Evolutionary conservation across 768 basidiomycete genomes (phyloP).

Genomic region (Leccinum rimulosum): DNA sequence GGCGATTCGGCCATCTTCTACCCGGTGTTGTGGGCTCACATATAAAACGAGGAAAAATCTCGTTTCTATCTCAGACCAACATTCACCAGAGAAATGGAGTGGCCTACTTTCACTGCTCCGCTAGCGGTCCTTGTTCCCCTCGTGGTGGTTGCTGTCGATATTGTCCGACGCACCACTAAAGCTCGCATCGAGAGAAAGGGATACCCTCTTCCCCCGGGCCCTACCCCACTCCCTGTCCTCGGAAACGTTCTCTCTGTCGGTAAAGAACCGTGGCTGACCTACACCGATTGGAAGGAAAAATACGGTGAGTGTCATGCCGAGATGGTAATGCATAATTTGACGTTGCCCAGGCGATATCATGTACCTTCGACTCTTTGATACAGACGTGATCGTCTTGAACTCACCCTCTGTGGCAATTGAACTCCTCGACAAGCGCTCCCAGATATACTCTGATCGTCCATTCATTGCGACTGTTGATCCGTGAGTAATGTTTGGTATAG

Average conservation of each 20-base stretch:
- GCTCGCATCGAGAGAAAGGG: not conserved
- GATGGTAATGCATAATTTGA: not conserved
- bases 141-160: not conserved
- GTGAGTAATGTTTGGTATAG: not conserved
- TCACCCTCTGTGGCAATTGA: not conserved
- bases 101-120: not conserved
- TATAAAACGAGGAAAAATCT: not conserved
- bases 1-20: too few species aligned
- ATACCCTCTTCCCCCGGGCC: not conserved
- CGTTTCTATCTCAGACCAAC: not conserved
- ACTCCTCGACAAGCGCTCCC: not conserved
- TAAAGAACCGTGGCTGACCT: not conserved
- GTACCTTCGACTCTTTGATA: not conserved
- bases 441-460: conserved; percentile 6
- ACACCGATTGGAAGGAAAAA: not conserved
- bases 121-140: not conserved
- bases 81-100: not conserved
- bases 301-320: not conserved
- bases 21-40: not conserved
- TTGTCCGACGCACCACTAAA: not conserved
- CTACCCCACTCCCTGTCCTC: not conserved
- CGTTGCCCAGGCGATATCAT: not conserved
- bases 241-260: not conserved
- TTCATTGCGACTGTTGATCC: not conserved
- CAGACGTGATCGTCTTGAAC: conserved; percentile 1